These are phyloP conservation scores for Neofusicoccum laricinum DNA, from an alignment of 2,329 filamentous ascomycete species.

Conservation along the genomic window DNA sequence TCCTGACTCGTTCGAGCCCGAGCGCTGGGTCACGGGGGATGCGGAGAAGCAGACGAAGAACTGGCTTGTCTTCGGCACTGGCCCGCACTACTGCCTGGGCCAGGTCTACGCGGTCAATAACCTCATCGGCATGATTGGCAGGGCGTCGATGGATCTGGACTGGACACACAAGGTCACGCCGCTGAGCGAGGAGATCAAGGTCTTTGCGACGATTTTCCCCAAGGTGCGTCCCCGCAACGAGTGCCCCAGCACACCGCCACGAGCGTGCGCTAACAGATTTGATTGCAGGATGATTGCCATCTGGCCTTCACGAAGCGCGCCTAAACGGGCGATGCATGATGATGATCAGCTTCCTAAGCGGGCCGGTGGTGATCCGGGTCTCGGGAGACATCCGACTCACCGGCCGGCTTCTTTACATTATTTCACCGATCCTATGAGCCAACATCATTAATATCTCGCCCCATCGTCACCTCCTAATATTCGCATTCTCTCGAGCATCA, in stretches of 20 bases:
- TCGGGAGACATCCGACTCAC: slow-evolving; percentile 8
- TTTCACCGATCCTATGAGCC: background rate
- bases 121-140: slow-evolving; percentile 84
- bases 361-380: slow-evolving; percentile 9
- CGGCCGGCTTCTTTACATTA: background rate
- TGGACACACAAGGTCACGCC: slow-evolving; percentile 88
- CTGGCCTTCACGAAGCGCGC: slow-evolving; percentile 17
- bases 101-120: slow-evolving; percentile 90
- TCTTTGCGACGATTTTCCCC: slow-evolving; percentile 97
- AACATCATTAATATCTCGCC: background rate
- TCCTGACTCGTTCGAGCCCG: slow-evolving; percentile 84
- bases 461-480: background rate
- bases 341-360: slow-evolving; percentile 9
- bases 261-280: background rate
- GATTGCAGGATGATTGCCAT: slow-evolving; percentile 18
- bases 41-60: slow-evolving; percentile 94
- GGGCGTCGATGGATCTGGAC: slow-evolving; percentile 80
- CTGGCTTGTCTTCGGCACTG: slow-evolving; percentile 92
- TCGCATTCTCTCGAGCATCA: background rate
- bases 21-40: slow-evolving; percentile 85
- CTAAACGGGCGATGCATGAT: slow-evolving; percentile 8
- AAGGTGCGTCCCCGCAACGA: slow-evolving; percentile 51
- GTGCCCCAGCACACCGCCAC: background rate
- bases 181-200: slow-evolving; percentile 88
- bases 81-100: slow-evolving; percentile 93